Evolutionary conservation across 1,139 yeast species (phyloP).

Genomic region (Kluyveromyces sp.): DNA sequence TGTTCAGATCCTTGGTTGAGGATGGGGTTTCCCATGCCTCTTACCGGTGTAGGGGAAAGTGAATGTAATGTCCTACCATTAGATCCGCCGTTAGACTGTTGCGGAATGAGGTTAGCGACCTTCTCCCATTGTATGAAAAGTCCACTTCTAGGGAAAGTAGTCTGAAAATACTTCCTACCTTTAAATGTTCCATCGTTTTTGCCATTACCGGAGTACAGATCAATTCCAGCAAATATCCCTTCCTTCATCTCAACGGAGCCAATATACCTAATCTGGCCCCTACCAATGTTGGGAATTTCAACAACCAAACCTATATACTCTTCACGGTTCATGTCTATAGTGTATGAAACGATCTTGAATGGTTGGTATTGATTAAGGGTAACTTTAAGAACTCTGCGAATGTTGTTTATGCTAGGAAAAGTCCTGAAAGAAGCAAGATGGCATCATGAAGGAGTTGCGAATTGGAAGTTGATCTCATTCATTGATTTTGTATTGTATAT

Average conservation of each 20-base stretch:
- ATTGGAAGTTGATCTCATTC: too few relatives aligned
- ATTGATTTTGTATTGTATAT: too few relatives aligned
- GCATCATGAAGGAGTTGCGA: too few relatives aligned
- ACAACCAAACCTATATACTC: conserved; percentile 25
- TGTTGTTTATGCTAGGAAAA: too few relatives aligned
- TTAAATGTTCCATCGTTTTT: conserved; percentile 70
- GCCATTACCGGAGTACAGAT: conserved; percentile 63
- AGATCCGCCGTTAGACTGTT: neutral
- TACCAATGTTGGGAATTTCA: conserved; percentile 32
- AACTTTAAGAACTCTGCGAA: too few relatives aligned
- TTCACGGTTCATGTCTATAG: conserved; percentile 10
- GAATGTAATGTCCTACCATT: neutral
- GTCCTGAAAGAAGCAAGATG: too few relatives aligned
- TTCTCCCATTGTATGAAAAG: conserved; percentile 66
- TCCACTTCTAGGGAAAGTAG: conserved; percentile 58
- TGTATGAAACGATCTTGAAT: neutral
- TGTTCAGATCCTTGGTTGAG: neutral
- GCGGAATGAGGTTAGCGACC: conserved; percentile 32
- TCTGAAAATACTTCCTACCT: conserved; percentile 56
- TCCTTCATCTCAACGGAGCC: conserved; percentile 69
- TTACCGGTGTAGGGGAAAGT: neutral
- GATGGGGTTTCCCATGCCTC: neutral
- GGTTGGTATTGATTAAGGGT: too few relatives aligned
- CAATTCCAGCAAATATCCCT: conserved; percentile 87
- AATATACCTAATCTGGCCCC: conserved; percentile 60